phyloP scores from a whole-genome alignment of 352 stramenopile species.

The Phytophthora cajani region DNA sequence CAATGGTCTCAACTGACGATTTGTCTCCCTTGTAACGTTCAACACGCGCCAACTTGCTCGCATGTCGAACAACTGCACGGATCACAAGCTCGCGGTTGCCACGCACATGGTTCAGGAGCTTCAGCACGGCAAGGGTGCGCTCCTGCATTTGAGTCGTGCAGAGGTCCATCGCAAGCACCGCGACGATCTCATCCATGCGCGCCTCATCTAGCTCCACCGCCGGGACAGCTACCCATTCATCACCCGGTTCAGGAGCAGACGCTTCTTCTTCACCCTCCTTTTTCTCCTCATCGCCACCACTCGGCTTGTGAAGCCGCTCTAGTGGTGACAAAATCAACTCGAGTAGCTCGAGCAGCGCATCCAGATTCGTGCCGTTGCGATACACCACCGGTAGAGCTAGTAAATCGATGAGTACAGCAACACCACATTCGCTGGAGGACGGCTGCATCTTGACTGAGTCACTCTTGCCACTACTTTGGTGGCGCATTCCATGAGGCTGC shows the following conservation, averaged over 20 bases:
- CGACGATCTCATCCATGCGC: conserved; percentile 67
- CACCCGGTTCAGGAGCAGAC: conserved; percentile 21
- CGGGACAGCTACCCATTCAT: conserved; percentile 80
- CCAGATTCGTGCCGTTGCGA: conserved; percentile 91
- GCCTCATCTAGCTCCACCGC: conserved; percentile 55
- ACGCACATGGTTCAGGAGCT: conserved; percentile 73
- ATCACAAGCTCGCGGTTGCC: conserved; percentile 70
- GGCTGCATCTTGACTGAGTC: conserved; percentile 24
- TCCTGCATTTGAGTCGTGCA: conserved; percentile 87
- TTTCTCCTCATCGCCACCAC: conserved; percentile 55
- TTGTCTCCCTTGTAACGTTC: conserved; percentile 36
- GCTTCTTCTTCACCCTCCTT: conserved; percentile 44
- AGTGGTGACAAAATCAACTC: conserved; percentile 91
- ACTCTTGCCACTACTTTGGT: conserved; percentile 19
- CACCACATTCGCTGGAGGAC: conserved; percentile 43
- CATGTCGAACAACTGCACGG: conserved; percentile 70
- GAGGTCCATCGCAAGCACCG: conserved; percentile 79
- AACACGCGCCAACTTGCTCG: conserved; percentile 50
- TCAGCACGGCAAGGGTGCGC: conserved; percentile 80
- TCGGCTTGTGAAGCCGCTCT: conserved; percentile 67
- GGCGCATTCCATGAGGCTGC: conserved; percentile 62
- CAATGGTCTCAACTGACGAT: conserved; percentile 21
- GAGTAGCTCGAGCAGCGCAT: conserved; percentile 93
- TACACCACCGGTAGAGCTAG: conserved; percentile 84
- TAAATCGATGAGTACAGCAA: conserved; percentile 89